phyloP scores from a whole-genome alignment of 78 protist species.

The Dictyostelium capitatum region DNA sequence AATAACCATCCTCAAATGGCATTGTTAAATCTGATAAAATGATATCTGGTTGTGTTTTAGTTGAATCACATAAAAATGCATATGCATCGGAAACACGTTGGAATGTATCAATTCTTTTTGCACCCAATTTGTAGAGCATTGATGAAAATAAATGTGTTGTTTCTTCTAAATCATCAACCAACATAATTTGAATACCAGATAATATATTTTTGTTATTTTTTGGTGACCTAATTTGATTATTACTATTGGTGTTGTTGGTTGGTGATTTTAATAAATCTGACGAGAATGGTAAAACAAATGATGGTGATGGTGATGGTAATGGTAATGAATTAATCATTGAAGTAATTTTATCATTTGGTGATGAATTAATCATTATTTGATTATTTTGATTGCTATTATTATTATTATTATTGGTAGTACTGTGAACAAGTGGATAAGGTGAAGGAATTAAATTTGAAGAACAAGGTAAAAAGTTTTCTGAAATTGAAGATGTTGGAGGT shows the following conservation, averaged over 20 bases:
- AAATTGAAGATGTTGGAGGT: constrained; percentile 14
- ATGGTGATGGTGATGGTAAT: constrained; percentile 18
- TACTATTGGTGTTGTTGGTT: not conserved
- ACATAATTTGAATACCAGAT: not conserved
- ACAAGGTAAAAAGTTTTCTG: not conserved
- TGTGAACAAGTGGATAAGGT: not conserved
- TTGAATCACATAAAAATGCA: not conserved
- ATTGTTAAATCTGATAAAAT: constrained; percentile 52
- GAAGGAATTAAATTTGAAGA: constrained; percentile 4
- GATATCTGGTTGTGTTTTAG: not conserved
- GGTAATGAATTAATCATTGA: constrained; percentile 1
- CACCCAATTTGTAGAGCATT: constrained; percentile 56
- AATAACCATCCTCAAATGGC: constrained; percentile 67
- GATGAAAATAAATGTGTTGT: constrained; percentile 27
- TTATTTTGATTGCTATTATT: not conserved
- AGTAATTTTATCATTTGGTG: not conserved
- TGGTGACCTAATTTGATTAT: not conserved
- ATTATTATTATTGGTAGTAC: not conserved
- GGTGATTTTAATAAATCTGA: not conserved
- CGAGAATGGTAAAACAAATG: not conserved
- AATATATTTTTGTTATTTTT: not conserved
- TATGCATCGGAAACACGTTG: not conserved
- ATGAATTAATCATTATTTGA: not conserved
- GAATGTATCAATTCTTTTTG: constrained; percentile 5
- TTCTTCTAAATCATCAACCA: constrained; percentile 63